Base-by-base conservation (phyloP, 78 protist genomes). In the Dictyostelium purpureum region DNA sequence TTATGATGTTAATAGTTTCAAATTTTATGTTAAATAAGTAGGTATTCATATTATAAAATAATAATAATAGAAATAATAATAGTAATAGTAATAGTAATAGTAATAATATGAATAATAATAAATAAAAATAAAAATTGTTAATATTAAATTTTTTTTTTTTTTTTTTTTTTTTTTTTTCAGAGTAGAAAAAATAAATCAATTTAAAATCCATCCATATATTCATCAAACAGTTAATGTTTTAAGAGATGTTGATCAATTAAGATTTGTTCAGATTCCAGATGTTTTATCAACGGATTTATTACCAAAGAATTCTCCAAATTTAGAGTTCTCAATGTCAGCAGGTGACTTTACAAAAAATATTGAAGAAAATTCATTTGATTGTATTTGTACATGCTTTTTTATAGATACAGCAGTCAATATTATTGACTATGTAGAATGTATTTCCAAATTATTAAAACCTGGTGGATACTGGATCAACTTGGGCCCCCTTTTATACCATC, bases 361-460 rank as follows among this genome's bases (percentile, higher is more conserved):
- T 42, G 43, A 82, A 31, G 49, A 21, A 21, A 90, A 80, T 26
- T 37, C 77, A 31, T 98, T 96, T 90, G 98, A 97, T 63, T 69
- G 69, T 14, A 85, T 98, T 31, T 87, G 87, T 37, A 95, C 98
- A 21, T 97, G 98, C 24, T 98, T 96, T 90, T 98, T 98, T 90
- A 38, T 98, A 43, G 99, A 98, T 93, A 98, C 99, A 16, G 99
- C 99, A 2, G 79, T 79, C 76, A 96, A 97, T 76, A 65, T 98
- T 14, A 18, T 96, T 11, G 93, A 98, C 47, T 98, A 98, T 71
- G 24, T 98, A 2, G 96, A 93, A 24, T 66, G 57, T 45, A 96
- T 98, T 56, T 35, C 66, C 31, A 37, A 71, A 11, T 71, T 96
- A 7, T 65, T 98, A 51, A 81, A 63, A 28, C 79, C 57, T 9